These are phyloP conservation scores for Blastocladiella emersonii DNA, from an alignment of 371 early-diverging fungal species.

Conservation along the genomic window DNA sequence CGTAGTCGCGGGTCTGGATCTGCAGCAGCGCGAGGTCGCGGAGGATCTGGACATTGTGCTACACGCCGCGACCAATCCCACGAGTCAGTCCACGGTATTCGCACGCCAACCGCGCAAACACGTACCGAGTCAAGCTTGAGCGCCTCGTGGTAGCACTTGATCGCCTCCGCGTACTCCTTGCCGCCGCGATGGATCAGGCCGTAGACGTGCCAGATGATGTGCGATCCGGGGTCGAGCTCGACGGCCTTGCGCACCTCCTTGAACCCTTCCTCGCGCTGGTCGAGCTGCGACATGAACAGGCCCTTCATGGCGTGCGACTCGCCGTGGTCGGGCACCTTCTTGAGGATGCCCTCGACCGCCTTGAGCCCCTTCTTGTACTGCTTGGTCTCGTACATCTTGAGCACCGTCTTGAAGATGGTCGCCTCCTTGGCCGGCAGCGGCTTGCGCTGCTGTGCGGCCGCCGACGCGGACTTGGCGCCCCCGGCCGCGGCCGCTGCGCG, in stretches of 20 bases:
- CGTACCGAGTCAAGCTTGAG: constrained; percentile 68
- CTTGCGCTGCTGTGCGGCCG: background rate
- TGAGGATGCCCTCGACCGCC: constrained; percentile 74
- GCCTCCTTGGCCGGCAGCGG: constrained; percentile 59
- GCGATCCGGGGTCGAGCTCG: constrained; percentile 58
- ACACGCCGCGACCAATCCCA: no score
- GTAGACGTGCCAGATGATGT: constrained; percentile 92
- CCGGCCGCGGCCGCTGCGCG: no score
- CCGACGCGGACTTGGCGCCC: no score
- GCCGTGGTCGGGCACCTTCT: constrained; percentile 87
- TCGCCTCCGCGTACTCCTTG: constrained; percentile 85
- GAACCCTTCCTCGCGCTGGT: constrained; percentile 77
- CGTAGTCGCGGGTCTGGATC: constrained; percentile 77
- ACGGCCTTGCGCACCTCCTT: constrained; percentile 77
- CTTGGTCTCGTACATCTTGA: constrained; percentile 77
- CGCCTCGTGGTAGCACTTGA: constrained; percentile 81
- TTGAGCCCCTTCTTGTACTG: constrained; percentile 93
- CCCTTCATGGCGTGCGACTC: constrained; percentile 93
- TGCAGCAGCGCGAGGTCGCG: constrained; percentile 76
- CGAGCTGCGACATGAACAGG: constrained; percentile 70
- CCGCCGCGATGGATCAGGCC: constrained; percentile 82
- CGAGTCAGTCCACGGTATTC: no score
- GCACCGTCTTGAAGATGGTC: constrained; percentile 1
- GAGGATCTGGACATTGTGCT: constrained; percentile 80
- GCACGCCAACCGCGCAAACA: background rate